Conservation (phyloP, 169 alveolate species). For the Eimeria falciformis region DNA sequence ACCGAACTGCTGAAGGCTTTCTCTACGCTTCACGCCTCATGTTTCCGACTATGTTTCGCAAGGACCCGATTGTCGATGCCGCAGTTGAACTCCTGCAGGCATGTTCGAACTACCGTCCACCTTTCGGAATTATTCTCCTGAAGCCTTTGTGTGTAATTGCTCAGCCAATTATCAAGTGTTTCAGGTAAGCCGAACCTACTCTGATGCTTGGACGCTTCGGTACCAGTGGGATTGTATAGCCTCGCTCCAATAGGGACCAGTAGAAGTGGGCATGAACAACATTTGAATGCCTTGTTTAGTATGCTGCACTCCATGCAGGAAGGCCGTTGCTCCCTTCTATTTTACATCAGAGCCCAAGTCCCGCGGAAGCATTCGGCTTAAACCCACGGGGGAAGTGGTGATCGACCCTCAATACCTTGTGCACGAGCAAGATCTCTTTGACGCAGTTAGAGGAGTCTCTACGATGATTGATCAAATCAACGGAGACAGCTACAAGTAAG, state of each 20-base stretch:
- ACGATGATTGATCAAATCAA: constrained; percentile 79
- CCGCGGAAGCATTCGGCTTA: constrained; percentile 80
- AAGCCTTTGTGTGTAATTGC: constrained; percentile 76
- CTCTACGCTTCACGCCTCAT: constrained; percentile 82
- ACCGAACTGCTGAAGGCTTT: constrained; percentile 82
- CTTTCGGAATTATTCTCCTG: constrained; percentile 55
- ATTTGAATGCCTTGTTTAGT: neutral
- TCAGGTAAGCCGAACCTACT: constrained; percentile 64
- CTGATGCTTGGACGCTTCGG: neutral
- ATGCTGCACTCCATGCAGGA: constrained; percentile 70
- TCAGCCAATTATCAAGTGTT: constrained; percentile 68
- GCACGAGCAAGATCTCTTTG: constrained; percentile 81
- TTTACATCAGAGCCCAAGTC: constrained; percentile 86
- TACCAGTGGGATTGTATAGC: neutral
- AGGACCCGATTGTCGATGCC: constrained; percentile 81
- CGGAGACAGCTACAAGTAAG: constrained; percentile 79
- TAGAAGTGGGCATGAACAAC: too few relatives aligned
- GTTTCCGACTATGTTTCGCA: constrained; percentile 83
- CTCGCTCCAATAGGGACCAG: too few relatives aligned
- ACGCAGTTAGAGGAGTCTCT: constrained; percentile 81
- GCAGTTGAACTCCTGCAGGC: constrained; percentile 75
- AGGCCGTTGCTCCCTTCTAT: constrained; percentile 82
- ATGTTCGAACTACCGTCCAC: constrained; percentile 73
- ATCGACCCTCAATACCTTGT: constrained; percentile 81
- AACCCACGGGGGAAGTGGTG: constrained; percentile 79